Percentiles rank a stretch among this genome's conserved stretches.
Conservation (phyloP, 75 land plant genomes). For the Ceratopteris richardii region DNA sequence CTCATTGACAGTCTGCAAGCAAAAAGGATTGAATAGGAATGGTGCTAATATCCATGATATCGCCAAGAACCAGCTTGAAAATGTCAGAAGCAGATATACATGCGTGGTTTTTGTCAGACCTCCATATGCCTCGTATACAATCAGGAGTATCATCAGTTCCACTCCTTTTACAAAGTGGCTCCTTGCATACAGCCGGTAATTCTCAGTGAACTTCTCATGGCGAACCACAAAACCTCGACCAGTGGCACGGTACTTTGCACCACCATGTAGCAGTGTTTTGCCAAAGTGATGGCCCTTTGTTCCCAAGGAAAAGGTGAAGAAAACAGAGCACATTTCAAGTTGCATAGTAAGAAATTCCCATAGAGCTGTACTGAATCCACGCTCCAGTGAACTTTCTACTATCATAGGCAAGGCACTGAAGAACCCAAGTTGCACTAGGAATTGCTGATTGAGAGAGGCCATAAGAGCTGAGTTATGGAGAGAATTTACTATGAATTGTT, state of each 20-base stretch:
- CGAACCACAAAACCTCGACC: constrained; percentile 34
- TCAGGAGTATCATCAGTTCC: constrained; percentile 27
- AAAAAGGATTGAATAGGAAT: constrained; percentile 34
- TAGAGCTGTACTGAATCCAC: constrained; percentile 18
- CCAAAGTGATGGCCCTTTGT: constrained; percentile 33
- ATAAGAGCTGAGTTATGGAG: constrained; percentile 21
- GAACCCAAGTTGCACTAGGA: constrained; percentile 29
- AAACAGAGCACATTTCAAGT: constrained; percentile 30
- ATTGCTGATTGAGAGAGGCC: constrained; percentile 34
- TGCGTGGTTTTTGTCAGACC: constrained; percentile 27
- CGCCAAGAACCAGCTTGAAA: constrained; percentile 35
- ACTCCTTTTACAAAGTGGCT: constrained; percentile 33
- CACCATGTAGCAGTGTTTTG: constrained; percentile 35
- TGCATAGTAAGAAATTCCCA: constrained; percentile 36
- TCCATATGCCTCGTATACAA: constrained; percentile 26
- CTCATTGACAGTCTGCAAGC: constrained; percentile 33
- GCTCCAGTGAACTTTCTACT: constrained; percentile 32
- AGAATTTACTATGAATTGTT: constrained; percentile 8
- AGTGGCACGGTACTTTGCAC: constrained; percentile 38
- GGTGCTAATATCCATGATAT: constrained; percentile 35
- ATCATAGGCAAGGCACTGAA: constrained; percentile 36
- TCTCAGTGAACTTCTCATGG: constrained; percentile 32
- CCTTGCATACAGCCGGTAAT: constrained; percentile 28
- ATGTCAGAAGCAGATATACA: constrained; percentile 26
- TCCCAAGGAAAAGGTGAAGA: constrained; percentile 38